Percentiles rank a stretch among this genome's conserved stretches.
phyloP scores from a whole-genome alignment of 139 green algal species.

The Coelastrella sp. region DNA sequence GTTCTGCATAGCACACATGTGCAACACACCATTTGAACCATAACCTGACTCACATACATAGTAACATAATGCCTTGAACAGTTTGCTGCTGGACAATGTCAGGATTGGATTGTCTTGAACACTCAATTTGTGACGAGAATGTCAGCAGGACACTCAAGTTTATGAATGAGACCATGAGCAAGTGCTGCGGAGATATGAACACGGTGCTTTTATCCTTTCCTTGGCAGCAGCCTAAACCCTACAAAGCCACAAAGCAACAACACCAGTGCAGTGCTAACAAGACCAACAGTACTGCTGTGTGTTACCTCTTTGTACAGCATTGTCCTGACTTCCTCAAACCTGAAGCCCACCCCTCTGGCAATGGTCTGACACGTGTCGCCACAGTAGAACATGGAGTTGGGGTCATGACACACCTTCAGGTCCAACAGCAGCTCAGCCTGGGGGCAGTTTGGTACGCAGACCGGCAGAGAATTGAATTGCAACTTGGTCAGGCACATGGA shows the following conservation, averaged over 20 bases:
- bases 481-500: no score
- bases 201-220: no score
- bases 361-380: slow-evolving; percentile 59
- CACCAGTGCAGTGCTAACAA: not conserved
- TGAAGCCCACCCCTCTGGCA: slow-evolving; percentile 72
- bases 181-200: no score
- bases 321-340: slow-evolving; percentile 57
- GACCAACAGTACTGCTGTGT: not conserved
- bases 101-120: no score
- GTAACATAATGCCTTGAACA: not conserved
- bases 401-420: slow-evolving; percentile 61
- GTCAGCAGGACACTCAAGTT: no score
- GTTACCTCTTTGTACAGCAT: slow-evolving; percentile 48
- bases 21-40: not conserved
- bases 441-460: not conserved
- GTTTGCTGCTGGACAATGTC: no score
- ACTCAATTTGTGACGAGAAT: no score
- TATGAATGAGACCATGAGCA: no score
- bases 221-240: no score
- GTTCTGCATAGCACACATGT: not conserved
- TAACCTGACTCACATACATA: not conserved
- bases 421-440: slow-evolving; percentile 83
- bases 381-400: slow-evolving; percentile 82
- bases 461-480: no score
- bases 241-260: not conserved